Evolutionary conservation across 2,329 filamentous ascomycete genomes (phyloP).

Genomic region (Eutypa lata): DNA sequence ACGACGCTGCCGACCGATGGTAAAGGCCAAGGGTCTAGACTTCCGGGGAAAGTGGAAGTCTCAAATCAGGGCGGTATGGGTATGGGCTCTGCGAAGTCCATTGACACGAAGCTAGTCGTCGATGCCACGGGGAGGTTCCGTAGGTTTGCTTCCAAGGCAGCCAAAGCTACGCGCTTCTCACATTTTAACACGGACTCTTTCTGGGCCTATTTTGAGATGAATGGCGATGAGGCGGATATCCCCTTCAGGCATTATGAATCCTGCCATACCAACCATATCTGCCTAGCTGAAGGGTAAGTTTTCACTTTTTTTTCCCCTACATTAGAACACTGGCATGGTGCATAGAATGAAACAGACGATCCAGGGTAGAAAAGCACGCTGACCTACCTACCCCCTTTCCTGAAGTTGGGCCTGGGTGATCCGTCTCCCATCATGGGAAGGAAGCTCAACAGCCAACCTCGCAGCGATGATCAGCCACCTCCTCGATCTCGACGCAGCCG

Average conservation of each 20-base stretch:
- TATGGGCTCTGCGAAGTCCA: neutral
- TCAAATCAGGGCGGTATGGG: constrained; percentile 1
- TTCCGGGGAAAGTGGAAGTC: neutral
- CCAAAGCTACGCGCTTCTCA: constrained; percentile 13
- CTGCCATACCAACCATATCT: constrained; percentile 25
- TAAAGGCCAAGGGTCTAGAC: too few relatives aligned
- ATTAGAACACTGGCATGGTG: too few relatives aligned
- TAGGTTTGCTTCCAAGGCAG: constrained; percentile 17
- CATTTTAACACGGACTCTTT: constrained; percentile 15
- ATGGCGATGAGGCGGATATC: constrained; percentile 18
- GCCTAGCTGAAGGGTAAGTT: constrained; percentile 18
- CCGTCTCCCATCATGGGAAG: constrained; percentile 22
- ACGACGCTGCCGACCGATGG: neutral
- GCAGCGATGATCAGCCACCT: constrained; percentile 23
- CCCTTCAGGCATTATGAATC: constrained; percentile 19
- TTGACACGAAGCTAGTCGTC: constrained; percentile 13
- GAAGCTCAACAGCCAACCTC: constrained; percentile 18
- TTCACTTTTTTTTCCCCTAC: too few relatives aligned
- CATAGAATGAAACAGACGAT: too few relatives aligned
- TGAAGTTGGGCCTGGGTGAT: constrained; percentile 23
- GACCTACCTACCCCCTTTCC: too few relatives aligned
- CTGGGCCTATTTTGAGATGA: constrained; percentile 14
- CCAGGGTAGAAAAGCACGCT: too few relatives aligned
- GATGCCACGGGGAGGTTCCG: constrained; percentile 21
- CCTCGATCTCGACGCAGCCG: constrained; percentile 16